Percentiles rank a stretch among this genome's conserved stretches.
Conservation (phyloP, 2,329 filamentous ascomycete genomes). For the Aaosphaeria arxii region DNA sequence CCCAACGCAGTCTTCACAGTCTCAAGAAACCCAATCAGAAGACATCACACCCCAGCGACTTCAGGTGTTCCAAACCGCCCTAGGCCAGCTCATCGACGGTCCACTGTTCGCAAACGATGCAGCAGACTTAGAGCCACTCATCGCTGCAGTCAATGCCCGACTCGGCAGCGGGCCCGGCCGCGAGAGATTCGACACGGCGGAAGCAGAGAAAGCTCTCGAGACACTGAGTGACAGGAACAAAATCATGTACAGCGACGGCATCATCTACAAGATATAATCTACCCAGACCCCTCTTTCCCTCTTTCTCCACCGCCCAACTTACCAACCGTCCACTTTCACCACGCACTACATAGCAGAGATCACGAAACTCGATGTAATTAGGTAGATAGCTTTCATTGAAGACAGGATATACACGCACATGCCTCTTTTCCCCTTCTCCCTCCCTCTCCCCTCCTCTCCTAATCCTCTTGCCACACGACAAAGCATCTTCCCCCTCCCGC, state of each 20-base stretch:
- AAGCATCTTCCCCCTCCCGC: too few species aligned
- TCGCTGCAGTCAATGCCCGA: constrained; percentile 75
- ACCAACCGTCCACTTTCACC: too few species aligned
- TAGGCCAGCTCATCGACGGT: constrained; percentile 80
- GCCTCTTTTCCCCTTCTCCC: too few species aligned
- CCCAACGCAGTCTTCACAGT: constrained; percentile 45
- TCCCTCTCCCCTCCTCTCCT: too few species aligned
- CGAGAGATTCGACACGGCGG: constrained; percentile 62
- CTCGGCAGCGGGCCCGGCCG: constrained; percentile 59
- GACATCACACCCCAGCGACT: constrained; percentile 64
- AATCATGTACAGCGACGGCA: constrained; percentile 66
- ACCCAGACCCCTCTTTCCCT: too few species aligned
- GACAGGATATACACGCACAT: too few species aligned
- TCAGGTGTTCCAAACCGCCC: constrained; percentile 70
- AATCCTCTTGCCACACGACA: too few species aligned
- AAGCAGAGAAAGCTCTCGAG: constrained; percentile 74
- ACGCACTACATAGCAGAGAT: too few species aligned
- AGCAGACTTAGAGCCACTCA: constrained; percentile 70
- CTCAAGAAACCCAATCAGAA: constrained; percentile 14
- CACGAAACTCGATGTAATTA: too few species aligned
- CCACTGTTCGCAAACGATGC: constrained; percentile 85
- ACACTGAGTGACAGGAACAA: constrained; percentile 81
- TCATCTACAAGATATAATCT: constrained; percentile 48
- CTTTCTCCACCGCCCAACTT: too few species aligned
- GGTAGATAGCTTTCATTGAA: too few species aligned